These are phyloP conservation scores for Cadophora luteo-olivacea DNA, from an alignment of 2,329 filamentous ascomycete species.

Conservation along the genomic window DNA sequence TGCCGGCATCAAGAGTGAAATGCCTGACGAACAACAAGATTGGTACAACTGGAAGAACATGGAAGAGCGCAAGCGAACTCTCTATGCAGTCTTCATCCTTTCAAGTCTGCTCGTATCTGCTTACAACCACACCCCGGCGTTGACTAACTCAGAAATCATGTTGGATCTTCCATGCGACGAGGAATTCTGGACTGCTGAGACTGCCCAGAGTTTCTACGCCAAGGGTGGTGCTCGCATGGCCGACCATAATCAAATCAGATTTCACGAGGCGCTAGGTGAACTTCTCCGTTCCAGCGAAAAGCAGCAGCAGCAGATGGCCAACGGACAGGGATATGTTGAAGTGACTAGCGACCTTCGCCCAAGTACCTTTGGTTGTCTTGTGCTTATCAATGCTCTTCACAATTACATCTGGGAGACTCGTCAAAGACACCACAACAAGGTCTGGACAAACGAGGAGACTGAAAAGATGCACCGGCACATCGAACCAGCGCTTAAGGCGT, in stretches of 20 bases:
- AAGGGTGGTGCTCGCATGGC: slow-evolving; percentile 75
- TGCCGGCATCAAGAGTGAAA: slow-evolving; percentile 51
- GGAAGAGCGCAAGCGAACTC: slow-evolving; percentile 91
- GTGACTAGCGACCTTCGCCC: slow-evolving; percentile 72
- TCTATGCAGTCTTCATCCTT: slow-evolving; percentile 89
- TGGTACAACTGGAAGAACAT: slow-evolving; percentile 89
- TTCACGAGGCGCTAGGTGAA: slow-evolving; percentile 81
- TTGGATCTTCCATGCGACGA: slow-evolving; percentile 93
- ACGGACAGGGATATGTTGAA: slow-evolving; percentile 54
- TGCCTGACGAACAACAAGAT: slow-evolving; percentile 67
- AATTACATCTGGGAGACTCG: slow-evolving; percentile 99
- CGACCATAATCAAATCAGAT: slow-evolving; percentile 75
- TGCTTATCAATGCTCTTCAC: slow-evolving; percentile 92
- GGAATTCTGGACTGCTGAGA: slow-evolving; percentile 85
- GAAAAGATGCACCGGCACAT: slow-evolving; percentile 97
- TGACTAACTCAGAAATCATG: slow-evolving; percentile 93
- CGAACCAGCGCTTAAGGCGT: slow-evolving; percentile 90
- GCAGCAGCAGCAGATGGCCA: slow-evolving; percentile 62
- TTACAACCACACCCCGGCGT: slow-evolving; percentile 88
- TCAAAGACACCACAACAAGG: slow-evolving; percentile 83
- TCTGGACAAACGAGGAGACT: slow-evolving; percentile 91
- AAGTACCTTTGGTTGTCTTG: slow-evolving; percentile 89
- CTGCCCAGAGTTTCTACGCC: slow-evolving; percentile 78
- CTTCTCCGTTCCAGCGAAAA: slow-evolving; percentile 78
- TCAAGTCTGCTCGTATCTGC: slow-evolving; percentile 91